These are phyloP conservation scores for Tephrocybe sp. DNA, from an alignment of 768 basidiomycete genomes.

Conservation along the genomic window DNA sequence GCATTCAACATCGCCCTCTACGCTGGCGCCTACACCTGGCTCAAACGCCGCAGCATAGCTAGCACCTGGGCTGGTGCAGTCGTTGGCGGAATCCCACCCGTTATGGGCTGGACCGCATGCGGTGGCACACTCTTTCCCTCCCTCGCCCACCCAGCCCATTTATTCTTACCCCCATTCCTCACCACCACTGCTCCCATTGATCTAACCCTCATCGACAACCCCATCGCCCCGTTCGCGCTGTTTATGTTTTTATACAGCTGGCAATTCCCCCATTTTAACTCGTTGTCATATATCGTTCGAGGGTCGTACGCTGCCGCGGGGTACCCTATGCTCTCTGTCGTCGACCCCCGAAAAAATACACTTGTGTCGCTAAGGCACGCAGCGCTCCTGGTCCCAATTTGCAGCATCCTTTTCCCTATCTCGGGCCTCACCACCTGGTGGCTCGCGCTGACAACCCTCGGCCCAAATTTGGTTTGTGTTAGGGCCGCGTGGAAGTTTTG, in stretches of 20 bases:
- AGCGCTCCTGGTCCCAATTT: conserved; percentile 72
- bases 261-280: conserved; percentile 99
- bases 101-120: conserved; percentile 99
- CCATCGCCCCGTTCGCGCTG: conserved; percentile 77
- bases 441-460: conserved; percentile 75
- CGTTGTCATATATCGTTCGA: conserved; percentile 85
- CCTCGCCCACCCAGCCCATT: conserved; percentile 53
- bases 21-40: conserved; percentile 88
- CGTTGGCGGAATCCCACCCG: conserved; percentile 89
- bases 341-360: conserved; percentile 77
- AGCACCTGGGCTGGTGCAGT: conserved; percentile 97
- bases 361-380: conserved; percentile 86
- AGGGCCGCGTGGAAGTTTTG: conserved; percentile 77
- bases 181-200: conserved; percentile 38
- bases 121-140: conserved; percentile 76
- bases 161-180: conserved; percentile 66
- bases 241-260: conserved; percentile 90
- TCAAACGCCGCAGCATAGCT: conserved; percentile 77
- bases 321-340: conserved; percentile 88
- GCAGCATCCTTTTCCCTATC: conserved; percentile 78
- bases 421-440: conserved; percentile 92
- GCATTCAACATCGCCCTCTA: conserved; percentile 85
- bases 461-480: conserved; percentile 74
- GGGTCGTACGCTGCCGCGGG: conserved; percentile 91
- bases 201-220: conserved; percentile 66